A percentile compares a stretch with the other conserved stretches of the same genome.
Conservation (phyloP, 768 basidiomycete species). For the Russula olivacea region DNA sequence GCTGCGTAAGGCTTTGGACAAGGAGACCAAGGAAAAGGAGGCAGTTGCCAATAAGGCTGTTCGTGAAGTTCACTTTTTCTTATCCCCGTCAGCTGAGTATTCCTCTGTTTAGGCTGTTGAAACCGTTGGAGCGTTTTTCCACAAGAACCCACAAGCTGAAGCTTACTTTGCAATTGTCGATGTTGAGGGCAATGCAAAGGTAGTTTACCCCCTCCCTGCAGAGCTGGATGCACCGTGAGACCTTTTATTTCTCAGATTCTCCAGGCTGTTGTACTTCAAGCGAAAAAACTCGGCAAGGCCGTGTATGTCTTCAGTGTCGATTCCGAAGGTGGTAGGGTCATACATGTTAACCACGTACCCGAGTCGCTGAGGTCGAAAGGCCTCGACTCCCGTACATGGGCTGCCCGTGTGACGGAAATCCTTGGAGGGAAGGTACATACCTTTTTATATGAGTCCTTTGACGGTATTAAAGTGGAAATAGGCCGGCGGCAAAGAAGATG, state of each 20-base stretch:
- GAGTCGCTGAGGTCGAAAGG: constrained; percentile 55
- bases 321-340: constrained; percentile 60
- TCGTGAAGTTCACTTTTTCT: constrained; percentile 22
- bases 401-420: constrained; percentile 64
- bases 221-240: background rate
- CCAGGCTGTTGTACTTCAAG: constrained; percentile 66
- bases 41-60: constrained; percentile 73
- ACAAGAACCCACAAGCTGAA: constrained; percentile 63
- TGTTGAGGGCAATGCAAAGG: constrained; percentile 84
- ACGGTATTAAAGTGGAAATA: constrained; percentile 29
- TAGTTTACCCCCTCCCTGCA: constrained; percentile 27
- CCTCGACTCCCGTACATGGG: constrained; percentile 87
- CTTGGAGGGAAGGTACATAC: constrained; percentile 84
- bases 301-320: constrained; percentile 87
- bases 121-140: constrained; percentile 63
- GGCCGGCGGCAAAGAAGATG: constrained; percentile 95
- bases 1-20: constrained; percentile 79
- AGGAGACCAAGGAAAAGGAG: constrained; percentile 78
- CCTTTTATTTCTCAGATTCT: constrained; percentile 47
- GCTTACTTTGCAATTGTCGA: constrained; percentile 67
- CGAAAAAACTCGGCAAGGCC: constrained; percentile 76
- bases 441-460: background rate
- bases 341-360: constrained; percentile 81
- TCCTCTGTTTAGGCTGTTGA: constrained; percentile 55
- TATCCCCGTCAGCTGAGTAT: background rate